Percentiles rank a stretch among this genome's conserved stretches.
phyloP scores from a whole-genome alignment of 169 alveolate genomes.

The Theileria luwenshuni region DNA sequence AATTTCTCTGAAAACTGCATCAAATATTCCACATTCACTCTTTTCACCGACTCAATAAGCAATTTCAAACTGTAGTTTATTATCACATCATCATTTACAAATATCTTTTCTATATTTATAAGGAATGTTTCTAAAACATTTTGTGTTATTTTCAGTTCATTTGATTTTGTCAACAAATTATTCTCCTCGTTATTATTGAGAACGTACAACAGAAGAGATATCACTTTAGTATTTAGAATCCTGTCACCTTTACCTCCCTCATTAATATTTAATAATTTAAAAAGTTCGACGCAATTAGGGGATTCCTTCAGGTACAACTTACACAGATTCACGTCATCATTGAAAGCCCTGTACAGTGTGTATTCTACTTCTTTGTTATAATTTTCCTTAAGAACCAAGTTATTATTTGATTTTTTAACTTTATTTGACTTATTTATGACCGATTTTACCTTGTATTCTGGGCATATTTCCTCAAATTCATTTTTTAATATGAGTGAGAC shows the following conservation, averaged over 20 bases:
- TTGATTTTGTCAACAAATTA: not conserved
- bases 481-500: conserved; percentile 39
- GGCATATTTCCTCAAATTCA: conserved; percentile 48
- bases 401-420: conserved; percentile 6
- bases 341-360: conserved; percentile 34
- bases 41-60: conserved; percentile 36
- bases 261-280: conserved; percentile 24
- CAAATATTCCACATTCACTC: not conserved
- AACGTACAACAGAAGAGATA: conserved; percentile 42
- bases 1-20: not conserved
- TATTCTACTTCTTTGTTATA: conserved; percentile 18
- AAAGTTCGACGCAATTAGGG: conserved; percentile 51
- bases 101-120: conserved; percentile 22
- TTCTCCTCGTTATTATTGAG: not conserved
- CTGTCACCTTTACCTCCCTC: too few species aligned
- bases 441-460: conserved; percentile 8
- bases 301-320: conserved; percentile 39
- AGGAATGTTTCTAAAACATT: conserved; percentile 27
- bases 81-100: conserved; percentile 30
- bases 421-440: not conserved
- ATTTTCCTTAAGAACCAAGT: not conserved
- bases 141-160: conserved; percentile 18
- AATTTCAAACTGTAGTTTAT: conserved; percentile 30
- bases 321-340: conserved; percentile 20
- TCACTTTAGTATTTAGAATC: conserved; percentile 13